Base-by-base conservation (phyloP, 306 rosid genomes). In the Sindora glabra region DNA sequence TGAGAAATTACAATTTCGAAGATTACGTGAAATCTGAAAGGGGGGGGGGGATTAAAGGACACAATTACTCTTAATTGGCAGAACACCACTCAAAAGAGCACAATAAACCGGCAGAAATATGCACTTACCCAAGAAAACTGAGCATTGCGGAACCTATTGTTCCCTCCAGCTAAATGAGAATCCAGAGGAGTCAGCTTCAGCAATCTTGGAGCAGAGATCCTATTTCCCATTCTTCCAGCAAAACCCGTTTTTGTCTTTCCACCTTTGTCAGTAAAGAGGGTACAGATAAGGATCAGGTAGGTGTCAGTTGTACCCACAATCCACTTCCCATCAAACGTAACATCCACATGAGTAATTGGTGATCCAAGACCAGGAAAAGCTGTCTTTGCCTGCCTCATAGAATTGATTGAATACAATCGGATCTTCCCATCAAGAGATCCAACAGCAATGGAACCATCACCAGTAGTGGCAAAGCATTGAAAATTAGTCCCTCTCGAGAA, bases 341-440 rank as follows among this genome's bases (percentile, higher is more conserved):
- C 97, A 74, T 86, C 97, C 39, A 94, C 94, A 59, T 89, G 95
- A 42, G 97, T 86, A 75, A 94, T 70, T 4, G 95, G 95, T 0
- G 95, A 94, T 17, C 99, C 97, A 72, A 94, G 97, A 60, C 99
- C 99, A 1, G 97, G 97, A 79, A 94, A 94, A 32, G 94, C 95
- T 0, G 99, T 89, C 56, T 84, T 94, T 1, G 99, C 97, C 71
- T 76, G 89, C 51, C 99, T 79, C 99, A 94, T 94, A 18, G 97
- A 76, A 54, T 72, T 89, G 70, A 42, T 81, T 0, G 97, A 89
- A 76, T 94, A 94, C 76, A 94, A 62, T 42, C 99, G 62, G 47
- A 94, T 89, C 85, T 89, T 94, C 34, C 99, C 99, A 74, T 94
- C 95, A 55, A 94, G 72, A 22, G 99, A 89, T 12, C 99, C 97